These are phyloP conservation scores for Didymella pomorum DNA, from an alignment of 2,329 filamentous ascomycete species.

Conservation along the genomic window DNA sequence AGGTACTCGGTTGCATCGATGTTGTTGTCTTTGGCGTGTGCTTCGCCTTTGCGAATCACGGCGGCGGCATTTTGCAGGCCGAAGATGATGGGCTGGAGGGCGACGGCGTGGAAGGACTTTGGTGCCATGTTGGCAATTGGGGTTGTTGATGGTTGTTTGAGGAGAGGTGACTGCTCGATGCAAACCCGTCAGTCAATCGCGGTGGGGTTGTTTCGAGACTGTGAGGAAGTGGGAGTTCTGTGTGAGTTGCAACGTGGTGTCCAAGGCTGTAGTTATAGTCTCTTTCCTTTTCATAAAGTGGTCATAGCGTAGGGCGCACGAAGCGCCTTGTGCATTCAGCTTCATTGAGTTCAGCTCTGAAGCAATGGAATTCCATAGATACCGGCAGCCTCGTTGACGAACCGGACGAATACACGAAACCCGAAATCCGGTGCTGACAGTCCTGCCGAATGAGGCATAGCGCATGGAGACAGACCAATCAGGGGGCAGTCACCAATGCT, in stretches of 20 bases:
- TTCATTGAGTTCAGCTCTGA: neutral
- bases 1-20: slow-evolving; percentile 50
- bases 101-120: slow-evolving; percentile 45
- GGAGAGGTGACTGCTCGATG: no score
- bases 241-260: neutral
- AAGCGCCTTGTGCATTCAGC: neutral
- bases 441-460: neutral
- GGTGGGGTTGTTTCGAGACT: neutral
- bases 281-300: neutral
- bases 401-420: slow-evolving; percentile 1
- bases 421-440: slow-evolving; percentile 10
- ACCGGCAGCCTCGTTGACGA: neutral
- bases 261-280: neutral
- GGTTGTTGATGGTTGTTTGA: no score
- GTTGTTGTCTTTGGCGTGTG: slow-evolving; percentile 50
- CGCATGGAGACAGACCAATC: neutral
- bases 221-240: neutral
- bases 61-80: slow-evolving; percentile 54
- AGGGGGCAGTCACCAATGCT: neutral
- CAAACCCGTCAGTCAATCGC: neutral
- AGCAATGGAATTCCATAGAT: neutral
- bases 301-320: neutral
- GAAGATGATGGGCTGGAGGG: slow-evolving; percentile 54
- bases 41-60: slow-evolving; percentile 57
- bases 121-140: slow-evolving; percentile 24